Percentiles rank a stretch among this genome's conserved stretches.
Conservation (phyloP, 352 stramenopile genomes). For the Globisporangium spiculum region DNA sequence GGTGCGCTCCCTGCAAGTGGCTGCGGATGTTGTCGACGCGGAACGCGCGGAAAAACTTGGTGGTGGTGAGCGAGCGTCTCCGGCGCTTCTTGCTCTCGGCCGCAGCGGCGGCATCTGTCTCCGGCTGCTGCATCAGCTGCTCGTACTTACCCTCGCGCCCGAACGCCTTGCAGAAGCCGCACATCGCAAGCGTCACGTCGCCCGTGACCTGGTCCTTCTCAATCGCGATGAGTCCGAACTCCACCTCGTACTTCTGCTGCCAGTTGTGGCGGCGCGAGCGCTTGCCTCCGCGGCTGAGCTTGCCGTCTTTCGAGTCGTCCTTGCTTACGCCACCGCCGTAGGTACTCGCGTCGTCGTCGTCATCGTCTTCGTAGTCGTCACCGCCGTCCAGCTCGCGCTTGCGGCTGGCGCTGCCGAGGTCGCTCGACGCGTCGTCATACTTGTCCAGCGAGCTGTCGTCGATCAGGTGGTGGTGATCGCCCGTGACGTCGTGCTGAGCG, state of each 20-base stretch:
- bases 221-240: slow-evolving; percentile 72
- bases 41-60: slow-evolving; percentile 86
- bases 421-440: slow-evolving; percentile 34
- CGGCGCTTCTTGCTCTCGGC: slow-evolving; percentile 72
- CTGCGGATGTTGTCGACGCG: slow-evolving; percentile 86
- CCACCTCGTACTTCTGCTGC: slow-evolving; percentile 80
- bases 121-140: slow-evolving; percentile 54
- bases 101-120: slow-evolving; percentile 33
- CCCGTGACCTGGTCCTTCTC: slow-evolving; percentile 61
- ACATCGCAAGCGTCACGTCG: slow-evolving; percentile 80
- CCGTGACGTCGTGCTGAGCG: slow-evolving; percentile 4
- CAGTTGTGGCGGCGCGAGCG: slow-evolving; percentile 70
- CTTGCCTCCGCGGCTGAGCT: slow-evolving; percentile 29
- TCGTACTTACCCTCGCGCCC: slow-evolving; percentile 76
- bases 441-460: slow-evolving; percentile 33
- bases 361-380: slow-evolving; percentile 31
- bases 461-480: slow-evolving; percentile 28
- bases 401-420: slow-evolving; percentile 23
- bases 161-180: slow-evolving; percentile 83
- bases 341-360: slow-evolving; percentile 40
- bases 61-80: slow-evolving; percentile 75
- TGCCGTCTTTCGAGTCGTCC: slow-evolving; percentile 29
- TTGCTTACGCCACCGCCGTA: slow-evolving; percentile 8
- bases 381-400: slow-evolving; percentile 37
- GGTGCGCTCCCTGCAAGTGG: slow-evolving; percentile 74